These are phyloP conservation scores for Xylariales sp. DNA, from an alignment of 2,329 filamentous ascomycete species.

Conservation along the genomic window DNA sequence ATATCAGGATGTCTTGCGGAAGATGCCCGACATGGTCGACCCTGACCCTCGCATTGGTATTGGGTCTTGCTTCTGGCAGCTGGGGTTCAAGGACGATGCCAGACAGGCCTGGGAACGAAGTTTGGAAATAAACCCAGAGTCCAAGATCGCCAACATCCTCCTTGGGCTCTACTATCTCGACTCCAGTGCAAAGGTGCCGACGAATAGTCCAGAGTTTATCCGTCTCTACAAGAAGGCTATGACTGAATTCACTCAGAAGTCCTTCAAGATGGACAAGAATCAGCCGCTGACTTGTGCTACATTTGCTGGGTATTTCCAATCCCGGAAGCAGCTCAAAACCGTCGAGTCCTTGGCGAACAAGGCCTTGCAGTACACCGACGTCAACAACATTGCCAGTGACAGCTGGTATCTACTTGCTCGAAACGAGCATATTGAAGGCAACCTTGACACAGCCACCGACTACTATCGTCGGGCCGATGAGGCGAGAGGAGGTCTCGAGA, in stretches of 20 bases:
- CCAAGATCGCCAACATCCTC: constrained; percentile 85
- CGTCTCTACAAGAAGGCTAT: constrained; percentile 88
- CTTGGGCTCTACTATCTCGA: constrained; percentile 88
- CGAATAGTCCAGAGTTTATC: constrained; percentile 80
- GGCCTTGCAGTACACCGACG: constrained; percentile 91
- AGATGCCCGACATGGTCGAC: constrained; percentile 82
- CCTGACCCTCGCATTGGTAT: constrained; percentile 95
- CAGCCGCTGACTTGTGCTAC: constrained; percentile 85
- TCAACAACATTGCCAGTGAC: constrained; percentile 94
- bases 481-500: constrained; percentile 84
- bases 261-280: constrained; percentile 90
- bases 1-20: constrained; percentile 83
- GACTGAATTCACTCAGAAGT: constrained; percentile 88
- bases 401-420: constrained; percentile 93
- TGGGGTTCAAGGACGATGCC: constrained; percentile 91
- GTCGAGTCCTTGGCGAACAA: constrained; percentile 86
- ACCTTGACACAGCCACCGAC: constrained; percentile 70
- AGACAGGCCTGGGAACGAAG: constrained; percentile 85
- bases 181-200: constrained; percentile 74
- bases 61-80: constrained; percentile 94
- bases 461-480: constrained; percentile 89
- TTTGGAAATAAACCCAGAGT: constrained; percentile 74
- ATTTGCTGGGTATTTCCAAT: constrained; percentile 85
- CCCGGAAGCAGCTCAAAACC: constrained; percentile 72
- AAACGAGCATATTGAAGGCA: constrained; percentile 81